Base-by-base conservation (phyloP, 1,139 yeast genomes). In the Pichia sp. region DNA sequence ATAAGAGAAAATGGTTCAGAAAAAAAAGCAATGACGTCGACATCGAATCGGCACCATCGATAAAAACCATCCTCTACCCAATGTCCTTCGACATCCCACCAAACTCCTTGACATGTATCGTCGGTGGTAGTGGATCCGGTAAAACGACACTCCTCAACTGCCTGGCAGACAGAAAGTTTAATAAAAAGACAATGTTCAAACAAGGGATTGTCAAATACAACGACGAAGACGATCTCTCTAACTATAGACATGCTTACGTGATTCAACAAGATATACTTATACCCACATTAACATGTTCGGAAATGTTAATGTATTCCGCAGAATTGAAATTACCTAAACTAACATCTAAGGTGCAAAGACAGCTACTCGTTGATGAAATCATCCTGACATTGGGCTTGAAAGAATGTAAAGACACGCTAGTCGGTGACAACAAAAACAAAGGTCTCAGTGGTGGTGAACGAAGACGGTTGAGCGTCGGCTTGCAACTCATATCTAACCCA, bases 91-190 rank as follows among this genome's bases (percentile, higher is more conserved):
- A 79, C 45, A 69, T 85, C 11, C 75, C 77, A 0, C 58, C 71
- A 2, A 81, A 78, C 34, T 70, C 75, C 41, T 67, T 77, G 54
- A 73, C 84, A 67, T 93, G 93, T 5, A 83, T 86, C 27, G 76
- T 85, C 70, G 95, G 95, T 3, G 91, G 94, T 0, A 83, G 94
- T 0, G 96, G 96, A 0, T 80, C 90, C 7, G 96, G 96, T 5
- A 89, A 89, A 60, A 89, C 96, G 0, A 86, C 96, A 0, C 63
- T 89, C 36, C 69, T 89, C 31, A 88, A 89, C 58, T 79, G 82
- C 0, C 66, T 89, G 50, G 88, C 96, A 0, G 76, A 81, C 42
- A 66, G 91, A 50, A 73, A 81, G 54, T 61, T 71, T 15, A 52
- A 42, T 12, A 57, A 66, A n/a, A 54, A 59, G 3, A 50, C 62